Evolutionary conservation across 2,329 filamentous ascomycete species (phyloP), one percentile per base, ranked within the genome.

Genomic region (Fusarium buharicum): DNA sequence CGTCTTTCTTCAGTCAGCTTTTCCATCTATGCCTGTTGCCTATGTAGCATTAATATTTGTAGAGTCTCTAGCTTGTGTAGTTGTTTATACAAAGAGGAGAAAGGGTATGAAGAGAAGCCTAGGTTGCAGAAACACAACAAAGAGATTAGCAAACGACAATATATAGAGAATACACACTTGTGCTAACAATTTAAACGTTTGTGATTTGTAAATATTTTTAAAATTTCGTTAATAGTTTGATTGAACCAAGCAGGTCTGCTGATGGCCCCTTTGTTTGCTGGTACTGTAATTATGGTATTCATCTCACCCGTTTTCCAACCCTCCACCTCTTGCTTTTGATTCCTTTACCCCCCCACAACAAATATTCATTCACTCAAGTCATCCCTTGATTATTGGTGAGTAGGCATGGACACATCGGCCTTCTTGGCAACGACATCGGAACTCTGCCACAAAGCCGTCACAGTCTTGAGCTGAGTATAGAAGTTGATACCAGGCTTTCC

Each of bases 401-500:
- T 85, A 17, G 94, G 94, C 94, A 98, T 98, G 61, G 91, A 85
- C 11, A 96, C 92, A 71, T 89, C 87, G 14, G 93, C 93, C 84
- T 93, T 94, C 67, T 88, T 90, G 51, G 87, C 89, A 44, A 95
- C 85, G 1, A 92, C 93, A 79, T 97, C 93, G 72, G 93, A 88
- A 59, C 85, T 87, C 72, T 87, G 87, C 95, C 95, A 99, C 75
- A 96, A 79, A 67, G 92, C 90, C 49, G 95, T 99, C 44, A 99
- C 95, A 3, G 95, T 99, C 90, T 99, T 98, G 74, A 91, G 86
- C 80, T 98, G 95, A 4, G 95, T 99, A 78, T 96, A 98, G 75
- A 99, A 99, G 74, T 91, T 89, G 74, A 99, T 79, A 20, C 94
- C 95, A 1, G 93, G 92, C 78, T 91, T 90, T 67, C 95, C 95